Conservation (phyloP, 192 early-diverging fungal genomes). For the Umbelopsis isabellina region DNA sequence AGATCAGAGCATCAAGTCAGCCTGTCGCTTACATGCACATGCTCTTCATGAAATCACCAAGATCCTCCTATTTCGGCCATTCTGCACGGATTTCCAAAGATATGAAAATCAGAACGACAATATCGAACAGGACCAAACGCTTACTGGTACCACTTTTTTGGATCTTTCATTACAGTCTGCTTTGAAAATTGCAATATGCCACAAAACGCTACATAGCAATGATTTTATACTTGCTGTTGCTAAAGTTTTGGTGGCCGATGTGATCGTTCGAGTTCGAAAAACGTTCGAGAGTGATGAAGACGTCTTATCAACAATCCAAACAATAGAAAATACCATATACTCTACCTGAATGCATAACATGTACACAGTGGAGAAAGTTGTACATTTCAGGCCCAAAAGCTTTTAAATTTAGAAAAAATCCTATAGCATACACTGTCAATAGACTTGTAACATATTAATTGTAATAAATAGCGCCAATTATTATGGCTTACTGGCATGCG, state of each 20-base stretch:
- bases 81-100: constrained; percentile 26
- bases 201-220: not conserved
- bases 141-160: constrained; percentile 38
- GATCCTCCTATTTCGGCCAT: constrained; percentile 38
- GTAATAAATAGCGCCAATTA: not conserved
- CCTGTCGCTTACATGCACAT: constrained; percentile 25
- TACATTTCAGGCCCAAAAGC: not conserved
- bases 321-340: constrained; percentile 16
- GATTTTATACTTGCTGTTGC: constrained; percentile 5
- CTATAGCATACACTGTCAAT: not conserved
- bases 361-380: not conserved
- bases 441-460: constrained; percentile 11
- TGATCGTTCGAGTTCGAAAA: constrained; percentile 27
- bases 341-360: not conserved
- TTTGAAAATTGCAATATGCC: constrained; percentile 25
- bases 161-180: constrained; percentile 35
- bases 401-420: not conserved
- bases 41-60: constrained; percentile 34
- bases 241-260: constrained; percentile 26
- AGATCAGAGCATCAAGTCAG: not conserved
- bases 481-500: too few relatives aligned
- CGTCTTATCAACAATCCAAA: constrained; percentile 12
- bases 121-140: constrained; percentile 29
- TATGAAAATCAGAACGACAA: constrained; percentile 1
- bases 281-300: constrained; percentile 40